Conservation (phyloP, 352 stramenopile genomes). For the Globisporangium spinosum region DNA sequence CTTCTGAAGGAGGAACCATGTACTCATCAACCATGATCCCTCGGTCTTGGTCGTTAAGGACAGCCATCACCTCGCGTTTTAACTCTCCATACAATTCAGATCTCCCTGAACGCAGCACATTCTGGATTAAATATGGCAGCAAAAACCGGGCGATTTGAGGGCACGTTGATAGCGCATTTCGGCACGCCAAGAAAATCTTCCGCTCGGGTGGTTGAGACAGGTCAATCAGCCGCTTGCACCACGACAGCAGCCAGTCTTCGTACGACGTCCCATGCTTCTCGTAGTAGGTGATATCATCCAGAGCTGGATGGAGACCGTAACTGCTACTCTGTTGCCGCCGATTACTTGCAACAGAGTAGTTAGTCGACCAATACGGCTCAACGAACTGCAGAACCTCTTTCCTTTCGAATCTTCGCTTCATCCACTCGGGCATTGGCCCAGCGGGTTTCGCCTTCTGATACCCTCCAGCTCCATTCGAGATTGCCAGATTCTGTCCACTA, state of each 20-base stretch:
- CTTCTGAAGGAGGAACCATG: constrained; percentile 32
- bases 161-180: constrained; percentile 55
- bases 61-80: constrained; percentile 77
- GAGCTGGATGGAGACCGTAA: constrained; percentile 16
- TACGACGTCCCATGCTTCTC: constrained; percentile 73
- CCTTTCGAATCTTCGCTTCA: constrained; percentile 79
- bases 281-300: constrained; percentile 62
- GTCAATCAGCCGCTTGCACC: constrained; percentile 71
- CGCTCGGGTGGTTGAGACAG: constrained; percentile 76
- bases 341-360: constrained; percentile 51
- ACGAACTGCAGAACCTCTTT: constrained; percentile 86
- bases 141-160: constrained; percentile 77
- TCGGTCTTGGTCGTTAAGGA: constrained; percentile 67
- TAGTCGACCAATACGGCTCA: constrained; percentile 87
- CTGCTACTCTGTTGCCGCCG: constrained; percentile 12
- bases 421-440: constrained; percentile 71
- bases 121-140: constrained; percentile 84
- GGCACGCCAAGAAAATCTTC: constrained; percentile 81
- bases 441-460: constrained; percentile 19
- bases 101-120: constrained; percentile 68
- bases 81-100: constrained; percentile 64
- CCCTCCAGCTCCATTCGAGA: neutral
- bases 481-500: constrained; percentile 42
- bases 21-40: constrained; percentile 54
- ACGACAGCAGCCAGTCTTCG: constrained; percentile 79